Base-by-base conservation (phyloP, 1,284 basidiomycete genomes). In the Malassezia dermatis region DNA sequence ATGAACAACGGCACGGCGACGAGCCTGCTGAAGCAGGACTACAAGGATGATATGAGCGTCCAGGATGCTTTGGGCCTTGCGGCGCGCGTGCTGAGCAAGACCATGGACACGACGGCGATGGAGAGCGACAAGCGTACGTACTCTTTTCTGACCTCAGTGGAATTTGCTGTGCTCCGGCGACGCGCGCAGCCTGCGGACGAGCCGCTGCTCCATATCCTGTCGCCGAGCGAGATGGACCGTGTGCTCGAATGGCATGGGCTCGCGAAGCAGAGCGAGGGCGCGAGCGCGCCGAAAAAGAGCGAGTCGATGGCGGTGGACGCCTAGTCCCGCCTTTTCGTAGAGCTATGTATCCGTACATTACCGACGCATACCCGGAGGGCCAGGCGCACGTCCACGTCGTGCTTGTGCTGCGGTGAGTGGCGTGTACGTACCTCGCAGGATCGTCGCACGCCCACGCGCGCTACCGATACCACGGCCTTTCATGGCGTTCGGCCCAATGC, bases 381-480 rank as follows among this genome's bases (percentile, higher is more conserved):
- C 41, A 7, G 47, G 37, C 11, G 45, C 31, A 8, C 55, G 49
- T 8, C 55, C 55, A 30, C 55, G 55, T 12, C 55, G 49, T 15
- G 49, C 34, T 37, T 57, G 55, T 8, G 55, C 55, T 53, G 45
- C n/a, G n/a, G 27, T 28, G 24, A n/a, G 49, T 47, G 11, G 46
- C 26, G 13, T 26, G 37, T 19, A 63, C 70, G 45, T 51, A 73
- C 70, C 89, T 76, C 89, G 80, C 85, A 90, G 88, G 67, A 93
- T 91, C n/a, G 89, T 93, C 31, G 89, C 89, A 75, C 89, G 84
- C 75, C 89, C 89, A 82, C 89, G 86, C 53, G 89, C 89, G 69
- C 90, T 94, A 74, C 94, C 94, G 74, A 99, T 98, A 84, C 94
- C 94, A 64, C 93, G 82, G 70, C 94, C 94, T 70, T 88, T 86